Evolutionary conservation across 495 filamentous ascomycete species (phyloP).

Genomic region (Trichoderma orchidacearum): DNA sequence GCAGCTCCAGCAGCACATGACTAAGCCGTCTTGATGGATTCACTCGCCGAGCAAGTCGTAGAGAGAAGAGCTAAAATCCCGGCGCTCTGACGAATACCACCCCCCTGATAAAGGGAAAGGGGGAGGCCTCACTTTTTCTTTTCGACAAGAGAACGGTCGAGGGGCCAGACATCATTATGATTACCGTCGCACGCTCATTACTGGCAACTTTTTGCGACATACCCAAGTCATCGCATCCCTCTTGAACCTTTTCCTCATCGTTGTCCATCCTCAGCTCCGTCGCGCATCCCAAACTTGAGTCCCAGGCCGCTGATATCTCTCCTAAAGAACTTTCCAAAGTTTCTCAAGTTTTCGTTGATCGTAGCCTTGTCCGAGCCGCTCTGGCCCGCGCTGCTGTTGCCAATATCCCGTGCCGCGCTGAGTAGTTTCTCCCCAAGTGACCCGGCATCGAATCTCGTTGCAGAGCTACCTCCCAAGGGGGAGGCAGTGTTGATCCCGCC

Average conservation of each 20-base stretch:
- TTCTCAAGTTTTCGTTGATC: slow-evolving; percentile 84
- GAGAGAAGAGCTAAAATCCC: too few relatives aligned
- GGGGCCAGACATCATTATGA: not conserved
- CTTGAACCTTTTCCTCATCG: not conserved
- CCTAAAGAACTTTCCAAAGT: slow-evolving; percentile 91
- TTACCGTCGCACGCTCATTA: too few relatives aligned
- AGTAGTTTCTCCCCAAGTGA: slow-evolving; percentile 60
- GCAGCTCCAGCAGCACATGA: too few relatives aligned
- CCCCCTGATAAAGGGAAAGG: too few relatives aligned
- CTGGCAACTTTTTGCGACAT: not conserved
- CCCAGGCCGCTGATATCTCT: slow-evolving; percentile 77
- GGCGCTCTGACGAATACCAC: too few relatives aligned
- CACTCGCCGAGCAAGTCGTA: not conserved
- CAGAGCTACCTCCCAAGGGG: slow-evolving; percentile 22
- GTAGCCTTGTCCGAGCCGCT: slow-evolving; percentile 31
- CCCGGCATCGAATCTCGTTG: slow-evolving; percentile 65
- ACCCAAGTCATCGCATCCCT: not conserved
- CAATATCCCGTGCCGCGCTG: slow-evolving; percentile 78
- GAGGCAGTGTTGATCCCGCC: slow-evolving; percentile 11
- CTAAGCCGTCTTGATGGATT: not conserved
- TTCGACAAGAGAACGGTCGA: too few relatives aligned
- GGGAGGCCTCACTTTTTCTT: too few relatives aligned
- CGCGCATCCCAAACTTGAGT: slow-evolving; percentile 48
- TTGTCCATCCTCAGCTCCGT: slow-evolving; percentile 14
- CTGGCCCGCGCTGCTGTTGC: slow-evolving; percentile 36